A percentile compares a stretch with the other conserved stretches of the same genome.
phyloP scores from a whole-genome alignment of 2,329 filamentous ascomycete genomes.

The Alternaria arborescens region DNA sequence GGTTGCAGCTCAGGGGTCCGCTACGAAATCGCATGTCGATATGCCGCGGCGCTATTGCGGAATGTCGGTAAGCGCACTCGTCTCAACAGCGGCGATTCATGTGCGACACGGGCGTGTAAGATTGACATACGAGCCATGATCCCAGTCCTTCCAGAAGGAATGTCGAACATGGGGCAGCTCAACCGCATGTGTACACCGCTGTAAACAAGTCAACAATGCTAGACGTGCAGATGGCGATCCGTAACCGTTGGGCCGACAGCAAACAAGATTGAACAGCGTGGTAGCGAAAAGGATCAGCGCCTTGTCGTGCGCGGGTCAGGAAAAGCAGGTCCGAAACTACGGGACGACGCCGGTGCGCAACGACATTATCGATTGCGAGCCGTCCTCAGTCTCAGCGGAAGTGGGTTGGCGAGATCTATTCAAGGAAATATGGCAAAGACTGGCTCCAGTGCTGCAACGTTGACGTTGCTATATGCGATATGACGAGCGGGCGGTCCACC shows the following conservation, averaged over 20 bases:
- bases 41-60: constrained; percentile 7
- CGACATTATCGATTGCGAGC: constrained; percentile 33
- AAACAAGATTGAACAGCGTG: neutral
- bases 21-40: neutral
- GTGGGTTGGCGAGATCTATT: constrained; percentile 11
- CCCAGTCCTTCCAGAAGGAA: constrained; percentile 1
- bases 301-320: constrained; percentile 6
- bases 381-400: constrained; percentile 20
- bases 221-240: neutral
- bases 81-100: constrained; percentile 8
- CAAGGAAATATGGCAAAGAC: constrained; percentile 3
- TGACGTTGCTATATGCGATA: constrained; percentile 15
- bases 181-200: neutral
- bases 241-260: constrained; percentile 5
- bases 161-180: neutral
- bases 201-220: constrained; percentile 11
- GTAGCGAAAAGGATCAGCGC: constrained; percentile 22
- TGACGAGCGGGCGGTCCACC: constrained; percentile 23
- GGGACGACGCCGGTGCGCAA: constrained; percentile 13
- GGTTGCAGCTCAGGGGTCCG: constrained; percentile 9
- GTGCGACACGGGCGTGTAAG: constrained; percentile 3
- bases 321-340: constrained; percentile 18
- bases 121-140: constrained; percentile 7
- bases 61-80: constrained; percentile 3
- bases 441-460: constrained; percentile 13